Evolutionary conservation across 345 rosid genomes (phyloP).

Genomic region (Eucalyptus curtisii): DNA sequence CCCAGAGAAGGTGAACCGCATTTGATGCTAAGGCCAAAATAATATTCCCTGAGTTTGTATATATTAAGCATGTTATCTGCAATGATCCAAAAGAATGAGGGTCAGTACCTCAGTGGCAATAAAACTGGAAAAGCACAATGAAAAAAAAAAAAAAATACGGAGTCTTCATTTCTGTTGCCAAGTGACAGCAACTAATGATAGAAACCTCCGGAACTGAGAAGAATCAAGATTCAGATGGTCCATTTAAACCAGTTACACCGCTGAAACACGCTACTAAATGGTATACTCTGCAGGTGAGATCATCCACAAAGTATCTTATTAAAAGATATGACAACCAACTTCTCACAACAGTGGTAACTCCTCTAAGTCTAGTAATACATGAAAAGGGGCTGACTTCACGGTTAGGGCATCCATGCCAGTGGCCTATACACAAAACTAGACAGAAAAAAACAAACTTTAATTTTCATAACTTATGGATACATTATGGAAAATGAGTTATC

Average conservation of each 20-base stretch:
- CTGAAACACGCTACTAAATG: not conserved
- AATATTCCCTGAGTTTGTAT: constrained; percentile 85
- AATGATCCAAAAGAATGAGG: constrained; percentile 1
- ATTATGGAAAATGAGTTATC: not conserved
- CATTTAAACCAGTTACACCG: not conserved
- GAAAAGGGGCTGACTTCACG: not conserved
- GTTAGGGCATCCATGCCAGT: not conserved
- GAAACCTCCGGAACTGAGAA: not conserved
- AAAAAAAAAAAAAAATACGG: not conserved
- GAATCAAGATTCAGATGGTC: not conserved
- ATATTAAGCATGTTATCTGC: constrained; percentile 93
- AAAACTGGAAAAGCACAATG: not conserved
- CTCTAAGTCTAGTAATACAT: not conserved
- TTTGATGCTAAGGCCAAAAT: constrained; percentile 91
- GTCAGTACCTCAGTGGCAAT: not conserved
- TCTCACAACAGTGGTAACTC: not conserved
- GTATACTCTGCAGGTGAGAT: not conserved
- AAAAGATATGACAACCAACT: not conserved
- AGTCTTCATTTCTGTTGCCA: not conserved
- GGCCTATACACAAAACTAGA: not conserved
- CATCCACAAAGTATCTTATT: not conserved
- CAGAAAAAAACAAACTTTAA: not conserved
- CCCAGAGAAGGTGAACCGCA: constrained; percentile 87
- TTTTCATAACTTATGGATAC: not conserved
- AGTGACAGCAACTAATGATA: not conserved